Evolutionary conservation across 2,329 filamentous ascomycete genomes (phyloP).

Genomic region (Aureobasidium musti): DNA sequence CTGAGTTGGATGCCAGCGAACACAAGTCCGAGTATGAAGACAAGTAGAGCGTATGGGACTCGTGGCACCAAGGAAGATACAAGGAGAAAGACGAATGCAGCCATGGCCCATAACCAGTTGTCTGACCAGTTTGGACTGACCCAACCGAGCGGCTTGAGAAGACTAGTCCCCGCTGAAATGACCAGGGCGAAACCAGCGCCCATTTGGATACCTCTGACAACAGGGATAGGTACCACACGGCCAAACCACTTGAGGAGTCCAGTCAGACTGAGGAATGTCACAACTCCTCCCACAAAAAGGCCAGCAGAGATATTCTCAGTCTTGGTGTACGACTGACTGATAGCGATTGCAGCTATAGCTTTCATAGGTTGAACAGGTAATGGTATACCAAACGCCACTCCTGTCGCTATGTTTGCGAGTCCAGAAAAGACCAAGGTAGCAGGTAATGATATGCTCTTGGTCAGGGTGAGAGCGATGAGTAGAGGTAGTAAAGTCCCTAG

Average conservation of each 20-base stretch:
- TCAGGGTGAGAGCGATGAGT: constrained; percentile 79
- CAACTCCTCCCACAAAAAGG: constrained; percentile 71
- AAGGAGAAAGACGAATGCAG: constrained; percentile 71
- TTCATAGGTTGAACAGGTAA: constrained; percentile 88
- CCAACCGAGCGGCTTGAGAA: constrained; percentile 72
- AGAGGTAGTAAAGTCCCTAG: constrained; percentile 87
- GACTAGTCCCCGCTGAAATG: constrained; percentile 69
- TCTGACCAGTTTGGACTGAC: constrained; percentile 65
- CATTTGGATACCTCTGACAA: constrained; percentile 93
- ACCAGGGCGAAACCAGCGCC: constrained; percentile 84
- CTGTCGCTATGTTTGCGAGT: constrained; percentile 81
- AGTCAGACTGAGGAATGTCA: constrained; percentile 75
- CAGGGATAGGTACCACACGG: constrained; percentile 74
- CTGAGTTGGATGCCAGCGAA: constrained; percentile 56
- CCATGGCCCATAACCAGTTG: constrained; percentile 75
- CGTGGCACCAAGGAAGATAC: constrained; percentile 63
- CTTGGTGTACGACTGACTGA: constrained; percentile 65
- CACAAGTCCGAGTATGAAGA: constrained; percentile 68
- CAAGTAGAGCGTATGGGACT: constrained; percentile 75
- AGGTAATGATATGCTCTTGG: constrained; percentile 75
- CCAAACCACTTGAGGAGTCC: constrained; percentile 76
- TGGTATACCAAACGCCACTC: constrained; percentile 80
- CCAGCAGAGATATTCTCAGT: constrained; percentile 80
- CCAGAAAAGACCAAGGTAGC: constrained; percentile 88
- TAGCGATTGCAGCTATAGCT: constrained; percentile 89